Conservation (phyloP, 345 rosid genomes). For the Citropsis articulata region DNA sequence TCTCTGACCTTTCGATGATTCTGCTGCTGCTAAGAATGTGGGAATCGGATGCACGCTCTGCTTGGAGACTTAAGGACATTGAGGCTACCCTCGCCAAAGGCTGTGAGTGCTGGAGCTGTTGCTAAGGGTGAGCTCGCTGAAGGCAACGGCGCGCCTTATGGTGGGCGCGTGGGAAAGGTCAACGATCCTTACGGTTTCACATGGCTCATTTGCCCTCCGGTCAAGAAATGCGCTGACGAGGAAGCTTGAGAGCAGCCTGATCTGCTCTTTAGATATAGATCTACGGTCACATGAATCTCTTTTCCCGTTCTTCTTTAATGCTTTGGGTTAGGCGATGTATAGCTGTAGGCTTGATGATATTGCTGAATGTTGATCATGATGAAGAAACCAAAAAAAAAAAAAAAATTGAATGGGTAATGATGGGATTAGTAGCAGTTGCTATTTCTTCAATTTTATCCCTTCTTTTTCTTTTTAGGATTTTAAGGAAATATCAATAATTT, state of each 20-base stretch:
- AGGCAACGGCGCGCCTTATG: constrained; percentile 36
- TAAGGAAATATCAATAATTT: too few species aligned
- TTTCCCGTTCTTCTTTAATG: neutral
- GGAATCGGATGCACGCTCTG: constrained; percentile 24
- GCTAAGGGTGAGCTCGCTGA: constrained; percentile 48
- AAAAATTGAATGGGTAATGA: too few species aligned
- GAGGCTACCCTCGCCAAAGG: constrained; percentile 60
- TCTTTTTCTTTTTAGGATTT: too few species aligned
- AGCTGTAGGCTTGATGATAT: too few species aligned
- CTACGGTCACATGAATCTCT: neutral
- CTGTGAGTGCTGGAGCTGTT: constrained; percentile 65
- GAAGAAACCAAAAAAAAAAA: too few species aligned
- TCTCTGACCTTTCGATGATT: constrained; percentile 49
- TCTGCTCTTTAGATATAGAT: constrained; percentile 16
- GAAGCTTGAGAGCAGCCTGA: constrained; percentile 42
- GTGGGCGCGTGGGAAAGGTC: constrained; percentile 57
- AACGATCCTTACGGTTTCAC: constrained; percentile 79
- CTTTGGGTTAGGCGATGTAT: too few species aligned
- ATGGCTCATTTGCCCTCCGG: constrained; percentile 61
- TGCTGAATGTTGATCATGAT: too few species aligned
- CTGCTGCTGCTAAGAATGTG: constrained; percentile 31
- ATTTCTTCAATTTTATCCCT: too few species aligned
- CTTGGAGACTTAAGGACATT: constrained; percentile 58
- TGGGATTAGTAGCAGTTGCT: too few species aligned
- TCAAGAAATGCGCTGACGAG: constrained; percentile 31